phyloP scores from a whole-genome alignment of 257 asterid genomes.

The Eustoma russellianum region DNA sequence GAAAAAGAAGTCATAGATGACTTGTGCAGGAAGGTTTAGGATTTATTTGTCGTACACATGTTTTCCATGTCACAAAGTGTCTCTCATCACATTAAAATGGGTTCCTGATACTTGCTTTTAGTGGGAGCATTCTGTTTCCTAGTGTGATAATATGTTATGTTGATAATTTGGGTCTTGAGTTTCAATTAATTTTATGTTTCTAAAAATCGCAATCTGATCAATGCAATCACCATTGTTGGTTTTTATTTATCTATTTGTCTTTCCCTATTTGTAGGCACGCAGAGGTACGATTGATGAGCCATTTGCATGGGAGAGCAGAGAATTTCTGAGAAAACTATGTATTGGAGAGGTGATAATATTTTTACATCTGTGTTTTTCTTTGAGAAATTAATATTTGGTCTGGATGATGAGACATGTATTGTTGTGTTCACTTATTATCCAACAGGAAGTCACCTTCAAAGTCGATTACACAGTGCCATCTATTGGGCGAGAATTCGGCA shows the following conservation, averaged over 20 bases:
- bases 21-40: too few relatives aligned
- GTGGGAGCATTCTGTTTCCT: too few relatives aligned
- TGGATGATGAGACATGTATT: conserved; percentile 2
- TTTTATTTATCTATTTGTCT: neutral
- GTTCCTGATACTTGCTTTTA: too few relatives aligned
- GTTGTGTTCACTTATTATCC: neutral
- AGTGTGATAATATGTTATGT: too few relatives aligned
- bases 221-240: neutral
- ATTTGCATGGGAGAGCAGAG: conserved; percentile 97
- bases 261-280: conserved; percentile 42
- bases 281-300: conserved; percentile 88
- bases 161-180: too few relatives aligned
- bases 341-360: conserved; percentile 68
- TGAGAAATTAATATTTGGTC: neutral
- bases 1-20: too few relatives aligned
- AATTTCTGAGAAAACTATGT: conserved; percentile 77
- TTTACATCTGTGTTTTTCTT: conserved; percentile 4
- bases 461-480: conserved; percentile 85
- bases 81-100: too few relatives aligned
- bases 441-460: conserved; percentile 78
- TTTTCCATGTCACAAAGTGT: too few relatives aligned
- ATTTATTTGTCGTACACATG: too few relatives aligned
- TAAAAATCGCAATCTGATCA: too few relatives aligned
- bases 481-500: conserved; percentile 84
- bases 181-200: too few relatives aligned